Percentiles rank a stretch among this genome's conserved stretches.
Evolutionary conservation across 768 basidiomycete genomes (phyloP).

Genomic region (Lyophyllum shimeji): DNA sequence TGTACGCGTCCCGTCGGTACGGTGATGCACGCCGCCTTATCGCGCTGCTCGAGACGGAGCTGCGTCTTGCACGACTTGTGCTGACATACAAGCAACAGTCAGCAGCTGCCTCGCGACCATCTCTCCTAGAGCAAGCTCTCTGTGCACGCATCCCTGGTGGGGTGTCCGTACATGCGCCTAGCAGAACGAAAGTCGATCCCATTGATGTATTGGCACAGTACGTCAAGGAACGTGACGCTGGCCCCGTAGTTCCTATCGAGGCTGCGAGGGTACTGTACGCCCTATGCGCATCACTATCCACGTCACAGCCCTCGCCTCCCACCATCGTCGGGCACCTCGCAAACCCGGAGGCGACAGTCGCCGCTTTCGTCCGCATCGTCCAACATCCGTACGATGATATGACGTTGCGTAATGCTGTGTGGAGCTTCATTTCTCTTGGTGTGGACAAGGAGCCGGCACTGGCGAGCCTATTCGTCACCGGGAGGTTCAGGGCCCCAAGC

Average conservation of each 20-base stretch:
- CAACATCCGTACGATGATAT: slow-evolving; percentile 82
- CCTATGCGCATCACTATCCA: slow-evolving; percentile 64
- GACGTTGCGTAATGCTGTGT: slow-evolving; percentile 68
- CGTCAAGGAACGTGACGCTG: slow-evolving; percentile 64
- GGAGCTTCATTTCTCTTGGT: slow-evolving; percentile 80
- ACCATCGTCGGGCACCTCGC: slow-evolving; percentile 79
- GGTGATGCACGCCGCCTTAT: slow-evolving; percentile 71
- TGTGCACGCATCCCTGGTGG: slow-evolving; percentile 61
- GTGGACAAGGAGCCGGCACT: slow-evolving; percentile 88
- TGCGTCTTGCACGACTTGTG: slow-evolving; percentile 60
- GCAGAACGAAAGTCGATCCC: slow-evolving; percentile 57
- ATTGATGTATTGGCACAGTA: slow-evolving; percentile 74
- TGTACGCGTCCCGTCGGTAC: slow-evolving; percentile 63
- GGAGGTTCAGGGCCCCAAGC: slow-evolving; percentile 57
- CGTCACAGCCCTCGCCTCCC: slow-evolving; percentile 58
- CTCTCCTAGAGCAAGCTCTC: slow-evolving; percentile 74
- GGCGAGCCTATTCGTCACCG: slow-evolving; percentile 74
- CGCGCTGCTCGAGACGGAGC: slow-evolving; percentile 64
- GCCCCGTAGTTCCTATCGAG: slow-evolving; percentile 59
- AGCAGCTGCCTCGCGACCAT: slow-evolving; percentile 42
- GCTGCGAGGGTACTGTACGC: slow-evolving; percentile 68
- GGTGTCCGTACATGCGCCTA: slow-evolving; percentile 42
- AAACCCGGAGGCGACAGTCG: slow-evolving; percentile 70
- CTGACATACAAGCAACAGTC: slow-evolving; percentile 64
- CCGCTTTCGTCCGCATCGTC: slow-evolving; percentile 67